Base-by-base conservation (phyloP, 1,284 basidiomycete species). In the Cryptococcus wingfieldii region DNA sequence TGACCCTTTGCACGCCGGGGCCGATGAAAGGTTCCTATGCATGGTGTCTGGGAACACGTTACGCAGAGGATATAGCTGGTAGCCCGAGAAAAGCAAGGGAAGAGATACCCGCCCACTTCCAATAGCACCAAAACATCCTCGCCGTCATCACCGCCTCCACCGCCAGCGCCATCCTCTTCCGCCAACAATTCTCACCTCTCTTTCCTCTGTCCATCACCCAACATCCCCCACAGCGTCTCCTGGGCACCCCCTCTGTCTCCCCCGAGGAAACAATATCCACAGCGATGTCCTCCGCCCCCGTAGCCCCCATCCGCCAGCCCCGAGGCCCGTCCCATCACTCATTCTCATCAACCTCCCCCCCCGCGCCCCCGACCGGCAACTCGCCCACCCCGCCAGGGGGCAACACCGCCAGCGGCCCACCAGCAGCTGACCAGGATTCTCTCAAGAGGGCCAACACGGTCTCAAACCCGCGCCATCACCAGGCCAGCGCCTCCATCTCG, bases 281-380 rank as follows among this genome's bases (percentile, higher is more conserved):
- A 46, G 19, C 27, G 42, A 66, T 68, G 61, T 54, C 64, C 18
- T 63, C 61, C 48, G 58, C 64, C 37, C 64, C 66, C 23, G 60
- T 65, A 50, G 63, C 65, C 14, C 72, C 72, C 10, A 72, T 75
- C 50, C 63, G 73, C 47, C 71, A 74, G 58, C 73, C 73, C 8
- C 64, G 71, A 46, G 73, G 73, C 16, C 73, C 71, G 9, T 67
- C 72, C 5, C 56, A 65, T 25, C 60, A 64, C 52, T 54, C 65
- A 5, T 63, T 62, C 44, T 61, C 58, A 18, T 37, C 50, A 18
- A 28, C 61, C 16, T n/a, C 31, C 16, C 37, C 37, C 19, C 37
- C 47, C 23, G n/a, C 47, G 28, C 27, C 44, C 44, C 23, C 44
- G 19, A 23, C 44, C 44, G 25, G 12, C 45, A 28, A 25, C 23